Evolutionary conservation across 192 early-diverging fungal genomes (phyloP).

Genomic region (Phycomyces nitens): DNA sequence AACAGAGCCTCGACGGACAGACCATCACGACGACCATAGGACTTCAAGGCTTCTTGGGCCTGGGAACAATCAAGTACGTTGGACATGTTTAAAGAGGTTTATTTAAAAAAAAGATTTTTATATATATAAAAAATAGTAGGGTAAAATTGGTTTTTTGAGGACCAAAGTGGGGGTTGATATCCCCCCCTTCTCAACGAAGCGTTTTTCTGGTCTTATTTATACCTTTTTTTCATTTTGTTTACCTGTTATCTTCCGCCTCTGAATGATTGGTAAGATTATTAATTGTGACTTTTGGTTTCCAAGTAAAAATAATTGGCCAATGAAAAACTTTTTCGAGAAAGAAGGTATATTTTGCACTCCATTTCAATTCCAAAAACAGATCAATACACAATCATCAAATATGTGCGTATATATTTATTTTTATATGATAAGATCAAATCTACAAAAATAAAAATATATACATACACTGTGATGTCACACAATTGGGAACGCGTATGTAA

Average conservation of each 20-base stretch:
- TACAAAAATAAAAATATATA: too few relatives aligned
- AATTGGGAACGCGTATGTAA: too few relatives aligned
- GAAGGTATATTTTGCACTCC: neutral
- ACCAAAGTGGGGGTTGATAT: slow-evolving; percentile 1
- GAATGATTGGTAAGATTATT: too few relatives aligned
- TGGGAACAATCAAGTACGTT: slow-evolving; percentile 4
- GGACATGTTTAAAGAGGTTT: slow-evolving; percentile 4
- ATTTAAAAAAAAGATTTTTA: slow-evolving; percentile 5
- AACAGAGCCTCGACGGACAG: slow-evolving; percentile 81
- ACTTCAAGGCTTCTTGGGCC: slow-evolving; percentile 5
- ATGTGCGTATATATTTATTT: too few relatives aligned
- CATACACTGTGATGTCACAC: too few relatives aligned
- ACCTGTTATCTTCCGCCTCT: neutral
- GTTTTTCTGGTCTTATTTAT: neutral
- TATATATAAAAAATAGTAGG: neutral
- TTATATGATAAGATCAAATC: too few relatives aligned
- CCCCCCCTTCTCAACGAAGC: slow-evolving; percentile 9
- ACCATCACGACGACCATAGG: slow-evolving; percentile 64
- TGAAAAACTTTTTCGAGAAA: neutral
- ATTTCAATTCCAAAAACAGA: too few relatives aligned
- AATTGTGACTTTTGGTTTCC: neutral
- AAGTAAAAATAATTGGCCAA: neutral
- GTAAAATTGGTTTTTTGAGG: too few relatives aligned
- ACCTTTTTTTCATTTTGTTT: neutral
- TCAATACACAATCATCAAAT: too few relatives aligned